Evolutionary conservation across 2,329 filamentous ascomycete species (phyloP).

Genomic region (Diaporthe helianthi): DNA sequence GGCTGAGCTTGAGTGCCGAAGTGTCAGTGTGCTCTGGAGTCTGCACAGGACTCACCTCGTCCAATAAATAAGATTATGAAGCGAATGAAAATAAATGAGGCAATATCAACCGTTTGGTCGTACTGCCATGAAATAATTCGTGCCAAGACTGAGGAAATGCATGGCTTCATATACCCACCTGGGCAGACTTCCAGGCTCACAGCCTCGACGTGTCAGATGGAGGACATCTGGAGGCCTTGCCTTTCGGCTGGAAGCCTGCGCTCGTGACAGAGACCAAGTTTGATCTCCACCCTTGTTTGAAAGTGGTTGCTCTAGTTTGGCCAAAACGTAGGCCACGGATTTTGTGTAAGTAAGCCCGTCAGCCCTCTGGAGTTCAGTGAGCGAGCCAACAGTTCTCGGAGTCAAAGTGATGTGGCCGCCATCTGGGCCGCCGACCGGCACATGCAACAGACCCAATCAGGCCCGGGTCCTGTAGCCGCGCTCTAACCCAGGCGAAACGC

Average conservation of each 20-base stretch:
- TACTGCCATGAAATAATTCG: neutral
- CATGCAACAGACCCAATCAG: constrained; percentile 2
- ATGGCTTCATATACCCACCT: constrained; percentile 1
- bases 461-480: neutral
- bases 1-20: too few species aligned
- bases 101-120: neutral
- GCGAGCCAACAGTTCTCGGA: neutral
- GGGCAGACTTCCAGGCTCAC: neutral
- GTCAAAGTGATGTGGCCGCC: constrained; percentile 5
- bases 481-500: constrained; percentile 20
- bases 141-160: neutral
- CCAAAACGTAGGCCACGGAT: neutral
- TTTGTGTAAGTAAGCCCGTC: neutral
- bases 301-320: neutral
- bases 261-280: neutral
- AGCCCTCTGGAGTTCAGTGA: neutral
- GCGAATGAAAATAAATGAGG: neutral
- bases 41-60: neutral
- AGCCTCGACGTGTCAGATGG: neutral
- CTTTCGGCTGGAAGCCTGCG: neutral
- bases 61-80: neutral
- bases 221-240: neutral
- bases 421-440: neutral
- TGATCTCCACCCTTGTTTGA: constrained; percentile 10
- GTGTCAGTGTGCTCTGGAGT: neutral